Conservation (phyloP, 495 filamentous ascomycete genomes). For the Tuber umbilicatum region DNA sequence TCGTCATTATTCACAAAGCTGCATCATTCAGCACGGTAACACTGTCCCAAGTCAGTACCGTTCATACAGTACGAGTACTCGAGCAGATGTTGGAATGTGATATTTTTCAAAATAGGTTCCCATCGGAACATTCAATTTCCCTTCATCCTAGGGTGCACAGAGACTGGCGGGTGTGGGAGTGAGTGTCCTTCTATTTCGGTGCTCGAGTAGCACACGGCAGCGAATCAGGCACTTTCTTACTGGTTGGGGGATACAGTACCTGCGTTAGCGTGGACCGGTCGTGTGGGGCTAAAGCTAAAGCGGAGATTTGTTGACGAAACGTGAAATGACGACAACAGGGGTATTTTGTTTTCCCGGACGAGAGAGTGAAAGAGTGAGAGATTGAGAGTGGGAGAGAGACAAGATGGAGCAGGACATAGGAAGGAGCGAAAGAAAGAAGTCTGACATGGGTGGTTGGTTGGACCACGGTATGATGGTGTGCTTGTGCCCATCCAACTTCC, state of each 20-base stretch:
- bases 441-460: background rate
- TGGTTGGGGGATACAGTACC: slow-evolving; percentile 13
- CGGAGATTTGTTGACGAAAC: slow-evolving; percentile 28
- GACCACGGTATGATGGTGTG: background rate
- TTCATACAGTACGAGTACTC: background rate
- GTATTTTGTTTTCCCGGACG: background rate
- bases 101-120: background rate
- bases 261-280: slow-evolving; percentile 26
- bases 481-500: background rate
- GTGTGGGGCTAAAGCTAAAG: slow-evolving; percentile 16
- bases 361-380: background rate
- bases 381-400: background rate
- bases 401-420: background rate
- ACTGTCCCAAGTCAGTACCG: background rate
- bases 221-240: slow-evolving; percentile 2
- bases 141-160: background rate
- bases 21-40: background rate
- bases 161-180: background rate
- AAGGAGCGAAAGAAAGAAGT: background rate
- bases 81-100: background rate
- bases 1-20: background rate
- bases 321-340: slow-evolving; percentile 1
- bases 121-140: background rate
- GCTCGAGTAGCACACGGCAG: background rate
- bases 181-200: background rate